Evolutionary conservation across 2,329 filamentous ascomycete genomes (phyloP), one percentile per base, ranked within the genome.

Genomic region (Monosporascus sp.): DNA sequence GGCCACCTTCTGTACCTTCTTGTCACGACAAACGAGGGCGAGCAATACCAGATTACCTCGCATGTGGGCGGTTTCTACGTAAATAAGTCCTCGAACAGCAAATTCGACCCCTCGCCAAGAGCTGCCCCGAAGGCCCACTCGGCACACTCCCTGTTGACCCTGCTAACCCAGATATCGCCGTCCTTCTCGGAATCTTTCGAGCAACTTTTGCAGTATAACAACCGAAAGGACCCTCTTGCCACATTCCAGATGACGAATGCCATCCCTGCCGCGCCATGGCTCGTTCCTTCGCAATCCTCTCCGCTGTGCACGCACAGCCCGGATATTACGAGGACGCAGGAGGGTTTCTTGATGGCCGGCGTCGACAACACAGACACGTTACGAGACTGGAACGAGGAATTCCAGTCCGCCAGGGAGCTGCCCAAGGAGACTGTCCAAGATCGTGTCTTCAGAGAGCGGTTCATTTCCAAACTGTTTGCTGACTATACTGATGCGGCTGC

Each of bases 301-400:
- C 70, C 84, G 7, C 72, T 85, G 57, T 85, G 80, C 65, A 76
- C 82, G 54, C 94, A 99, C 70, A 82, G 87, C 64, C 71, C 92
- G 24, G 94, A 99, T 69, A 82, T 91, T 57, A 90, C 92, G 22
- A 85, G 95, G 52, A 89, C 92, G 22, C 94, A 99, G 73, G 94
- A 99, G 76, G 89, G 88, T 48, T 97, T 90, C 68, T 77, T 99
- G 55, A 85, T 97, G 55, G 84, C 89, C 20, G 95, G 95, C 31
- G 86, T 92, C 26, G 94, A 99, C 66, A 96, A 93, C 68, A 90
- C 91, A 0, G 94, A 99, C 67, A 96, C 91, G 5, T 78, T 99
- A 58, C 85, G 94, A 54, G 94, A 99, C 71, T 99, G 95, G 93
- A 99, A 99, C 64, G 94, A 99, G 71, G 94, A 99, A 68, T 96